A percentile compares a stretch with the other conserved stretches of the same genome.
These are phyloP conservation scores for Cornus controversa DNA, from an alignment of 148 eudicot species.

Conservation along the genomic window DNA sequence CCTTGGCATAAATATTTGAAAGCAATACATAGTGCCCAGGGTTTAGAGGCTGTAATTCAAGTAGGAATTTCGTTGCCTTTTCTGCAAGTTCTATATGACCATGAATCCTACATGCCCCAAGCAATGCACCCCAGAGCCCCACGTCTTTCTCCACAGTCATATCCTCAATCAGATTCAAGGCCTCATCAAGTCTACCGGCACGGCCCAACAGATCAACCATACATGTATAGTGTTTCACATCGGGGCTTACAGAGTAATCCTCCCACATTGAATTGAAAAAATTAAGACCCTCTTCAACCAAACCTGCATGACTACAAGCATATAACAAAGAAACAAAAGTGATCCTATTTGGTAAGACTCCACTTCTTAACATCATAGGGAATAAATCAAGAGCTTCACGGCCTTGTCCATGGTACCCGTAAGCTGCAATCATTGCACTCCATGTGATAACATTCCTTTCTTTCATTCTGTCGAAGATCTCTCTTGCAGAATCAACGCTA, in stretches of 20 bases:
- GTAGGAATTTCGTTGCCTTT: conserved; percentile 27
- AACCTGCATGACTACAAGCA: conserved; percentile 32
- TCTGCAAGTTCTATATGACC: conserved; percentile 21
- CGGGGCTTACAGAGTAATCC: conserved; percentile 12
- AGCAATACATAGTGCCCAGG: conserved; percentile 32
- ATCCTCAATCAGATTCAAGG: conserved; percentile 19
- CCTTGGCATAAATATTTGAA: conserved; percentile 34
- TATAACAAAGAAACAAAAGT: conserved; percentile 23
- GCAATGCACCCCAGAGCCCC: conserved; percentile 29
- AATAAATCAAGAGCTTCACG: conserved; percentile 23
- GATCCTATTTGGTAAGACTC: conserved; percentile 22
- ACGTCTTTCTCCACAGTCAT: conserved; percentile 14
- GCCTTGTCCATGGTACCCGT: conserved; percentile 30
- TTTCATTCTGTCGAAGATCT: conserved; percentile 23
- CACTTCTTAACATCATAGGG: conserved; percentile 19
- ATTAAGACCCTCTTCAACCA: conserved; percentile 20
- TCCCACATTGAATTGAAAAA: conserved; percentile 19
- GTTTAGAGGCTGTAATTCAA: conserved; percentile 26
- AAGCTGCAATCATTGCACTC: conserved; percentile 31
- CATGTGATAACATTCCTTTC: conserved; percentile 25
- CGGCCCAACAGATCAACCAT: conserved; percentile 31
- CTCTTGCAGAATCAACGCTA: conserved; percentile 24
- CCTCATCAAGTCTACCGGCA: conserved; percentile 26
- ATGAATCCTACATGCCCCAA: conserved; percentile 27
- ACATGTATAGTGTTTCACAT: conserved; percentile 30